Base-by-base conservation (phyloP, 2,329 filamentous ascomycete genomes). In the Endoconidiophora polonica region DNA sequence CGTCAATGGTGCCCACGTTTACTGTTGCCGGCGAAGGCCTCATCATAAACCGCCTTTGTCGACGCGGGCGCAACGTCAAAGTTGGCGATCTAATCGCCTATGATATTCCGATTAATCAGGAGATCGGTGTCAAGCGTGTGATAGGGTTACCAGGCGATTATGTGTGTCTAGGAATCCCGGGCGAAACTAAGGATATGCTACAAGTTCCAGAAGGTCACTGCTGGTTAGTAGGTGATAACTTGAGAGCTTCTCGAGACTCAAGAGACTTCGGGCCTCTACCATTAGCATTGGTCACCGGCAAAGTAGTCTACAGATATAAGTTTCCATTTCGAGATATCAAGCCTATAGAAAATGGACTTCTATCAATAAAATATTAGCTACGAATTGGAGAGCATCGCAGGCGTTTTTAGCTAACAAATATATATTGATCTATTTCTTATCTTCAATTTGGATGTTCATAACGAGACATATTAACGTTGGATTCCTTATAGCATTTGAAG, bases 141-240 rank as follows among this genome's bases (percentile, higher is more conserved):
- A 60, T 83, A 50, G 83, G 81, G 22, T 69, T 87, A 73, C 79
- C 79, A 0, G 83, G 83, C 0, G 84, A 90, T 59, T 86, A 84
- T 58, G 82, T 88, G 23, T 63, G 80, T 48, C 65, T 81, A 24
- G 72, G 81, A 53, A 79, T 76, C 16, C 79, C 79, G 0, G 76
- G 68, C 2, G 47, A 50, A 37, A 46, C 47, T n/a, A 49, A 53
- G 33, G 52, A 53, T 40, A 53, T 53, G 52, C n/a, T 54, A n/a
- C 59, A 93, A 84, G 78, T 98, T 14, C 91, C 91, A 0, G 71
- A 83, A 60, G 91, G 91, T 1, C 91, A 98, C 68, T 93, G 87
- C 59, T 96, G 86, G 77, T 69, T 95, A 5, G 76, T 79, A 2
- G 91, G 91, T 2, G 91, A 98, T 64, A 96, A 96, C 63, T 61